Evolutionary conservation across 768 basidiomycete genomes (phyloP).

Genomic region (Lentinula aciculospora): DNA sequence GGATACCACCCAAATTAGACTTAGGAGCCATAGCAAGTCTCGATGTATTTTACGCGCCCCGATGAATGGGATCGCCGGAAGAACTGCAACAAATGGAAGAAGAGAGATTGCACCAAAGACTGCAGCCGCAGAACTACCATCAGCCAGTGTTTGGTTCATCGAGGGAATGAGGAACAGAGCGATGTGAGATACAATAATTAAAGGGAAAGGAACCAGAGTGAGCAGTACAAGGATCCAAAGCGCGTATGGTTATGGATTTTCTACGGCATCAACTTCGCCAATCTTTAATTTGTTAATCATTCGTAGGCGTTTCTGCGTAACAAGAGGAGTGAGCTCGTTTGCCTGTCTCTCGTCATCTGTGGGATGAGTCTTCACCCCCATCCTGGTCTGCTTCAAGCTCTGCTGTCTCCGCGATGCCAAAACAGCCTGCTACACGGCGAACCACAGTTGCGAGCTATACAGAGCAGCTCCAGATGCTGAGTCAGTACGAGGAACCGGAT

Average conservation of each 20-base stretch:
- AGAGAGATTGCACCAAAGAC: conserved; percentile 22
- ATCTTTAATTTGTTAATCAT: not conserved
- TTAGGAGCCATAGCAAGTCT: not conserved
- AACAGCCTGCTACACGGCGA: conserved; percentile 28
- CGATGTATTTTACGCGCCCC: not conserved
- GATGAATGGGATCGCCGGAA: conserved; percentile 61
- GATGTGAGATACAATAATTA: conserved; percentile 49
- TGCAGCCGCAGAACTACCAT: conserved; percentile 38
- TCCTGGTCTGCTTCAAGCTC: not conserved
- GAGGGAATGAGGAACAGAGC: conserved; percentile 39
- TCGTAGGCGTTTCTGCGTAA: not conserved
- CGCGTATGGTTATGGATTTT: conserved; percentile 22
- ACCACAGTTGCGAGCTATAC: conserved; percentile 35
- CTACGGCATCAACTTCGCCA: conserved; percentile 1
- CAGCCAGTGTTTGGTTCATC: conserved; percentile 52
- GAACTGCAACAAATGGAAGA: conserved; percentile 43
- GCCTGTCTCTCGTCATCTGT: conserved; percentile 18
- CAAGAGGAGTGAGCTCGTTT: conserved; percentile 54
- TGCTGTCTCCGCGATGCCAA: conserved; percentile 7
- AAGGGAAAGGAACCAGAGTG: conserved; percentile 46
- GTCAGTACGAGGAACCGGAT: conserved; percentile 40
- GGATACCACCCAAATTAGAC: not conserved
- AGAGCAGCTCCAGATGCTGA: conserved; percentile 45
- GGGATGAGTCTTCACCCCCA: conserved; percentile 6
- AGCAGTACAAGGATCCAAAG: conserved; percentile 60